Evolutionary conservation across 2,329 filamentous ascomycete species (phyloP).

Genomic region (Penicillium sp.): DNA sequence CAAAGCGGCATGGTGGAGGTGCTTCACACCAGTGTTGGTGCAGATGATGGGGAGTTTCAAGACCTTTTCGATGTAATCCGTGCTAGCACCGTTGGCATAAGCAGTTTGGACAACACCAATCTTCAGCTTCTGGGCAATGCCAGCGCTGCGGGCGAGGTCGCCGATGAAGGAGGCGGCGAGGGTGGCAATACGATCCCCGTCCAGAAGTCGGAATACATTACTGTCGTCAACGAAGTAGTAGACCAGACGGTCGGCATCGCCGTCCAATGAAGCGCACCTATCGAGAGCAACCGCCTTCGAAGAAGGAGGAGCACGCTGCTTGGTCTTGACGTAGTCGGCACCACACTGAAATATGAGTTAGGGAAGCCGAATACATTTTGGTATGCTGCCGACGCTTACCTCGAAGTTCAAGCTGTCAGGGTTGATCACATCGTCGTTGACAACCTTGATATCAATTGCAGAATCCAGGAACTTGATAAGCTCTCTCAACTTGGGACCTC

Average conservation of each 20-base stretch:
- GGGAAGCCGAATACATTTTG: neutral
- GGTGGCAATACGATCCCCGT: constrained; percentile 94
- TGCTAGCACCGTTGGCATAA: constrained; percentile 94
- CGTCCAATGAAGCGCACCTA: constrained; percentile 87
- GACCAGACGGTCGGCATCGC: constrained; percentile 90
- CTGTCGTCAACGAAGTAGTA: constrained; percentile 89
- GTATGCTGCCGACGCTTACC: constrained; percentile 49
- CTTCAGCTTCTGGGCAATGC: constrained; percentile 73
- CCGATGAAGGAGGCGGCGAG: constrained; percentile 91
- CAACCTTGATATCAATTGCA: constrained; percentile 74
- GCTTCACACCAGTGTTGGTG: constrained; percentile 94
- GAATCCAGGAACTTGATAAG: constrained; percentile 79
- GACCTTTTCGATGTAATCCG: constrained; percentile 83
- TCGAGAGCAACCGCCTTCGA: constrained; percentile 73
- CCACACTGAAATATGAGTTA: constrained; percentile 64
- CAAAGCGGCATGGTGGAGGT: constrained; percentile 93
- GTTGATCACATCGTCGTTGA: constrained; percentile 90
- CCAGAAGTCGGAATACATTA: constrained; percentile 83
- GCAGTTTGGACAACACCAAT: constrained; percentile 96
- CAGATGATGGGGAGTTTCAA: constrained; percentile 86
- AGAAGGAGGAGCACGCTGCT: constrained; percentile 80
- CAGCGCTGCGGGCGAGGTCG: constrained; percentile 77
- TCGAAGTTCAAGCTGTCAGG: constrained; percentile 86
- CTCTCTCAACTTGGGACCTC: constrained; percentile 83
- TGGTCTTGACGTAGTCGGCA: constrained; percentile 96